Evolutionary conservation across 2,329 filamentous ascomycete genomes (phyloP), one percentile per base, ranked within the genome.

Genomic region (Epichloe sylvatica): DNA sequence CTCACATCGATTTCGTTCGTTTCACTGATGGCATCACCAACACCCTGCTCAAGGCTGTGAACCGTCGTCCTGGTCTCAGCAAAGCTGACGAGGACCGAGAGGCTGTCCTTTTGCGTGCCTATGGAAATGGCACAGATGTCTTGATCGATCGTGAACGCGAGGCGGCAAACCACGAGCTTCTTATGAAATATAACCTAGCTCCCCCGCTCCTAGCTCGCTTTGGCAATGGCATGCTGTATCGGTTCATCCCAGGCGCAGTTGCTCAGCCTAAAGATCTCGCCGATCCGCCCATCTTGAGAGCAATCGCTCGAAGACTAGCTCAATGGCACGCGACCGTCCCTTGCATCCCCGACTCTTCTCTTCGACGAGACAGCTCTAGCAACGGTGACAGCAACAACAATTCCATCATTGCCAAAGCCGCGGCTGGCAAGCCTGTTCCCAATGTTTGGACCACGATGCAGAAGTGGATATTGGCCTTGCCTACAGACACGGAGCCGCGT

Each of bases 1-100:
- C 86, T 51, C 78, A 83, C 41, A 76, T 98, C 59, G 82, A 92
- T 61, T 87, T 97, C 63, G 76, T 88, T 57, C 83, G 86, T 55
- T 98, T 97, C 72, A 98, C 89, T 38, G 92, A 98, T 62, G 92
- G 92, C 62, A 98, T 97, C 70, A 98, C 92, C 57, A 98, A 98
- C 69, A 97, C 90, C 46, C 72, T 91, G 45, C 74, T 89, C 55
- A 90, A 90, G 65, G 81, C 83, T n/a, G 69, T 85, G 62, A 86
- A 87, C 64, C 77, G 74, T 56, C 74, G 73, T 25, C 65, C 71
- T 1, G 86, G 85, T 46, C 73, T 84, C 56, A 83, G 86, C 46
- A 78, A 84, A 59, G 54, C 61, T n/a, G 80, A 89, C 48, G 76
- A 91, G 56, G 90, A 97, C 67, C 76, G 77, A 53, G 86, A 94